Conservation (phyloP, 2,329 filamentous ascomycete species). For the Geosmithia morbida region DNA sequence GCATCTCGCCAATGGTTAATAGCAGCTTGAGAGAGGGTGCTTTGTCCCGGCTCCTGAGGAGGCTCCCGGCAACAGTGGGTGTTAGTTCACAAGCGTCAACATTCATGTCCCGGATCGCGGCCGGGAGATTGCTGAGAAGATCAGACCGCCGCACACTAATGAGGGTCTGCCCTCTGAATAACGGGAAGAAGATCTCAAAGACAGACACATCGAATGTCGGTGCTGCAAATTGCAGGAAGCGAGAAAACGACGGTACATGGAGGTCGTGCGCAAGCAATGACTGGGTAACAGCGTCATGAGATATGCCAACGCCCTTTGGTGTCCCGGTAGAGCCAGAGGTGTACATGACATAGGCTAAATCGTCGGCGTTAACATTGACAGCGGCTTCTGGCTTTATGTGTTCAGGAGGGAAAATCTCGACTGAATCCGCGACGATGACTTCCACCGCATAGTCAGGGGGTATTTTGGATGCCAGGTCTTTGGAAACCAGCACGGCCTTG, state of each 20-base stretch:
- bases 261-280: conserved; percentile 68
- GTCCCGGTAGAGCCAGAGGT: conserved; percentile 82
- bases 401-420: conserved; percentile 5
- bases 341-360: conserved; percentile 81
- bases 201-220: conserved; percentile 91
- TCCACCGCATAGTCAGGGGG: conserved; percentile 15
- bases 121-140: conserved; percentile 63
- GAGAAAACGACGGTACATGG: conserved; percentile 59
- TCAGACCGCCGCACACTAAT: conserved; percentile 53
- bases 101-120: conserved; percentile 45
- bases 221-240: conserved; percentile 84
- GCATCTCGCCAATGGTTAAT: conserved; percentile 86
- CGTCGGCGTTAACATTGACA: conserved; percentile 11
- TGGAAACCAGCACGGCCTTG: conserved; percentile 49
- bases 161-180: conserved; percentile 59
- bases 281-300: conserved; percentile 68
- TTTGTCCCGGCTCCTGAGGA: conserved; percentile 52
- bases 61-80: conserved; percentile 68
- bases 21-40: conserved; percentile 58
- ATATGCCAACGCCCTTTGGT: conserved; percentile 76
- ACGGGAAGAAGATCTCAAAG: conserved; percentile 87
- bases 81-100: conserved; percentile 83
- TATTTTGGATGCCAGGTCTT: conserved; percentile 26
- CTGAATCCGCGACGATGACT: conserved; percentile 20
- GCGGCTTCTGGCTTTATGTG: conserved; percentile 1